Percentiles rank a stretch among this genome's conserved stretches.
Evolutionary conservation across 768 basidiomycete genomes (phyloP).

Genomic region (Termitomyces sp.): DNA sequence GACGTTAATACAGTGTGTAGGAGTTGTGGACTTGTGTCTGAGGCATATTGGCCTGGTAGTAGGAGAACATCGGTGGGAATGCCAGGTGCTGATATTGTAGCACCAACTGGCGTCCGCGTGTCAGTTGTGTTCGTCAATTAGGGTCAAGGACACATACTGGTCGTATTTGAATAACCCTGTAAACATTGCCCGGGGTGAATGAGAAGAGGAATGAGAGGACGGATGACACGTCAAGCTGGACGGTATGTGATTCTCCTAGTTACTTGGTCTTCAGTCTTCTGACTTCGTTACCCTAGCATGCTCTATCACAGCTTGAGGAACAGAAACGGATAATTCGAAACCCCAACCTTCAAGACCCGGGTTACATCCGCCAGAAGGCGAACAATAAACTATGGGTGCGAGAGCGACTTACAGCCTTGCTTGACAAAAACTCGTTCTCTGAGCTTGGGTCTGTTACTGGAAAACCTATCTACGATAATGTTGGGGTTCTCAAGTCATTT

Average conservation of each 20-base stretch:
- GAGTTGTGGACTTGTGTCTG: slow-evolving; percentile 52
- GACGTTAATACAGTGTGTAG: slow-evolving; percentile 53
- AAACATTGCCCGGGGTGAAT: slow-evolving; percentile 57
- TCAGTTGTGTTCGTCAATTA: not conserved
- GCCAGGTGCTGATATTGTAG: slow-evolving; percentile 45
- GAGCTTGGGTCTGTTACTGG: slow-evolving; percentile 34
- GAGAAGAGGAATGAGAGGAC: not conserved
- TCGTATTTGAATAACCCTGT: slow-evolving; percentile 56
- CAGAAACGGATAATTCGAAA: slow-evolving; percentile 25
- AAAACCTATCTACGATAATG: slow-evolving; percentile 22
- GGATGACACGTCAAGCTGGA: slow-evolving; percentile 24
- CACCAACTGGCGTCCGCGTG: slow-evolving; percentile 41
- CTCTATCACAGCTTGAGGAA: slow-evolving; percentile 23
- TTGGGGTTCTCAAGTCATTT: slow-evolving; percentile 24
- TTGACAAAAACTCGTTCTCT: slow-evolving; percentile 26
- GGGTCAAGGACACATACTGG: slow-evolving; percentile 26
- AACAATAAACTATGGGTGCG: slow-evolving; percentile 35
- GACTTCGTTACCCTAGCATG: slow-evolving; percentile 15
- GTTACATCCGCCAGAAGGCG: slow-evolving; percentile 32
- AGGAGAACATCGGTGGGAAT: slow-evolving; percentile 41
- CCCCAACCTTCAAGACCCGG: slow-evolving; percentile 29
- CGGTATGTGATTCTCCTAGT: slow-evolving; percentile 15
- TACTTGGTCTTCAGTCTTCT: too few relatives aligned
- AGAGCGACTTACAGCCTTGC: slow-evolving; percentile 26
- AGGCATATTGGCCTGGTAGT: slow-evolving; percentile 57